These are phyloP conservation scores for Puccinia coronata DNA, from an alignment of 1,284 basidiomycete species.

Conservation along the genomic window DNA sequence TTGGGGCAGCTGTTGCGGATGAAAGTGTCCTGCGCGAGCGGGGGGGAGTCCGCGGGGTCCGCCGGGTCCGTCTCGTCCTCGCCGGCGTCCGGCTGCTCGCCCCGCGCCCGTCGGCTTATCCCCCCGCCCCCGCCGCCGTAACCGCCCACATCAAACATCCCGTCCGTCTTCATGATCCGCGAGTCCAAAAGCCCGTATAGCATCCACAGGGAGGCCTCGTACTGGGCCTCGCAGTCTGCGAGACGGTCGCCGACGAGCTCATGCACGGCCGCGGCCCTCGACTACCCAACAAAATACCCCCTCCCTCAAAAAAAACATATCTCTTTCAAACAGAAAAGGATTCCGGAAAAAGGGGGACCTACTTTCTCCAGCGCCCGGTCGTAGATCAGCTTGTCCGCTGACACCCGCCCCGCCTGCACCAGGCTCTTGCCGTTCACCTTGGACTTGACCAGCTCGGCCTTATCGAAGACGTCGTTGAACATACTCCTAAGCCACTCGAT, in stretches of 20 bases:
- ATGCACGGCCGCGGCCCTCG: conserved; percentile 84
- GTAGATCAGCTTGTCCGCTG: conserved; percentile 64
- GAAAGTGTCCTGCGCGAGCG: neutral
- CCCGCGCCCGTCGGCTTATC: neutral
- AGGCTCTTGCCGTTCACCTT: conserved; percentile 61
- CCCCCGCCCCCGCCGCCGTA: neutral
- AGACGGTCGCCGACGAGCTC: conserved; percentile 80
- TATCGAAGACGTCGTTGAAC: conserved; percentile 66
- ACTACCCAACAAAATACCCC: conserved; percentile 63
- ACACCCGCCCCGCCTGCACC: conserved; percentile 58
- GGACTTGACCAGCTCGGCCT: conserved; percentile 64
- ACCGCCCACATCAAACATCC: neutral
- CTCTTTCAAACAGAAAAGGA: too few relatives aligned
- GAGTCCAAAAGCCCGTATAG: conserved; percentile 88
- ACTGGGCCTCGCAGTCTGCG: conserved; percentile 79
- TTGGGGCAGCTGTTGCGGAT: neutral
- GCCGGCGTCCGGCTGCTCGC: neutral
- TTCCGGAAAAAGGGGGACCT: too few relatives aligned
- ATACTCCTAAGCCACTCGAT: conserved; percentile 65
- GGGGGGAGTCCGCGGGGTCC: too few relatives aligned
- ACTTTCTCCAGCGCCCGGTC: conserved; percentile 64
- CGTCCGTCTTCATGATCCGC: conserved; percentile 62
- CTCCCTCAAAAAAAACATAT: neutral
- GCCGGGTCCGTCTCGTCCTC: neutral
- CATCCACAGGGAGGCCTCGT: conserved; percentile 91